These are phyloP conservation scores for Syncephalis plumigaleata DNA, from an alignment of 371 early-diverging fungal species.

Conservation along the genomic window DNA sequence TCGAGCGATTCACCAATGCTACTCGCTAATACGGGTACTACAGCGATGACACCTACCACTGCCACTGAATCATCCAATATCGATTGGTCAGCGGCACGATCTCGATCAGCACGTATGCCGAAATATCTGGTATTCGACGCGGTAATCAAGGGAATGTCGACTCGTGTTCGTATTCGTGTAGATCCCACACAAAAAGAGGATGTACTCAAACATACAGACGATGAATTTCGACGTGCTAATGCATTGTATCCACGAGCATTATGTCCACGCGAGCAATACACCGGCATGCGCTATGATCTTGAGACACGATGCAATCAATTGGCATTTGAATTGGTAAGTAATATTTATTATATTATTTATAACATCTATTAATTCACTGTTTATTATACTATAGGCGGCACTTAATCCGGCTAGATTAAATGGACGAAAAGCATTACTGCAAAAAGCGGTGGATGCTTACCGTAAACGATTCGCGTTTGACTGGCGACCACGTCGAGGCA, in stretches of 20 bases:
- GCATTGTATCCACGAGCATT: slow-evolving; percentile 42
- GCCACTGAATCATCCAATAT: no score
- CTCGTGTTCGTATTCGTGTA: slow-evolving; percentile 31
- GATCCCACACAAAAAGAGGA: slow-evolving; percentile 23
- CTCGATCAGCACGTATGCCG: slow-evolving; percentile 7
- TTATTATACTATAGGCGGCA: background rate
- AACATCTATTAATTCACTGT: background rate
- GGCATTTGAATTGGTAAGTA: slow-evolving; percentile 39
- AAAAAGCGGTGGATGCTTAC: slow-evolving; percentile 5
- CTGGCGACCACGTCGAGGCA: slow-evolving; percentile 5
- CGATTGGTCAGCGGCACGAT: background rate
- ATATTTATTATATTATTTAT: background rate
- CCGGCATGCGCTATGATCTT: slow-evolving; percentile 31
- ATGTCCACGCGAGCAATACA: slow-evolving; percentile 23
- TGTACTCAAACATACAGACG: slow-evolving; percentile 21
- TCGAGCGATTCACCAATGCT: no score
- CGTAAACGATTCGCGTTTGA: slow-evolving; percentile 2
- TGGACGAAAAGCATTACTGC: slow-evolving; percentile 5
- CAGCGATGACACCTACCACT: background rate
- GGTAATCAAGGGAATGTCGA: slow-evolving; percentile 21
- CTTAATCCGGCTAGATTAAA: slow-evolving; percentile 3
- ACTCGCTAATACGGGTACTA: no score
- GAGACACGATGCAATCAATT: slow-evolving; percentile 48
- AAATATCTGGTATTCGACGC: slow-evolving; percentile 29
- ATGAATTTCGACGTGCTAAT: slow-evolving; percentile 32